These are phyloP conservation scores for Didymella arachidicola DNA, from an alignment of 2,329 filamentous ascomycete genomes.

Conservation along the genomic window DNA sequence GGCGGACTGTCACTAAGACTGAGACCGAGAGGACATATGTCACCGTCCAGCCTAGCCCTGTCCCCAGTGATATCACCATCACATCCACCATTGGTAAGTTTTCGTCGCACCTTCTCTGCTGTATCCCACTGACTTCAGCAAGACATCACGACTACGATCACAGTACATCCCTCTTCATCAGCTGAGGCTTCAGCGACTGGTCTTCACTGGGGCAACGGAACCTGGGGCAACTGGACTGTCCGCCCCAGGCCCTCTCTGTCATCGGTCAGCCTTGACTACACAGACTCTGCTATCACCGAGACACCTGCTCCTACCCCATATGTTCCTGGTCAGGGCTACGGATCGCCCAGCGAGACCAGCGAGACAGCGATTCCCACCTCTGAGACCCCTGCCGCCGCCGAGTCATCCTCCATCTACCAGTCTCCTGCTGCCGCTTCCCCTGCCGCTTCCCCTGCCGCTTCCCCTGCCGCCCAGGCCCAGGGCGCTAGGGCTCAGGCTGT, in stretches of 20 bases:
- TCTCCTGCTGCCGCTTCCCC: neutral
- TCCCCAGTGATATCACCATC: slow-evolving; percentile 23
- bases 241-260: slow-evolving; percentile 3
- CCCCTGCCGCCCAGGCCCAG: neutral
- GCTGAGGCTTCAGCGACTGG: slow-evolving; percentile 12
- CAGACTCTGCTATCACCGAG: slow-evolving; percentile 16
- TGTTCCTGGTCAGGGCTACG: slow-evolving; percentile 7
- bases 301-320: slow-evolving; percentile 13
- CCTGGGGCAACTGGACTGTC: slow-evolving; percentile 18
- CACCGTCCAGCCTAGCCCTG: slow-evolving; percentile 29
- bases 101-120: neutral
- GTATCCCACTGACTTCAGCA: neutral
- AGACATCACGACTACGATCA: slow-evolving; percentile 27
- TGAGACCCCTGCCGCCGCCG: slow-evolving; percentile 10
- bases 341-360: slow-evolving; percentile 13
- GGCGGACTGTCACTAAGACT: slow-evolving; percentile 30
- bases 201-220: slow-evolving; percentile 25
- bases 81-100: slow-evolving; percentile 21
- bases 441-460: neutral
- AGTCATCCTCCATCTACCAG: slow-evolving; percentile 9
- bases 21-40: slow-evolving; percentile 34
- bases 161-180: slow-evolving; percentile 20
- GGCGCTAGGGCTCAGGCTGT: slow-evolving; percentile 4
- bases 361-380: slow-evolving; percentile 20
- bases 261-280: slow-evolving; percentile 13